phyloP scores from a whole-genome alignment of 2,329 filamentous ascomycete genomes.

The Hymenoscyphus albidus region DNA sequence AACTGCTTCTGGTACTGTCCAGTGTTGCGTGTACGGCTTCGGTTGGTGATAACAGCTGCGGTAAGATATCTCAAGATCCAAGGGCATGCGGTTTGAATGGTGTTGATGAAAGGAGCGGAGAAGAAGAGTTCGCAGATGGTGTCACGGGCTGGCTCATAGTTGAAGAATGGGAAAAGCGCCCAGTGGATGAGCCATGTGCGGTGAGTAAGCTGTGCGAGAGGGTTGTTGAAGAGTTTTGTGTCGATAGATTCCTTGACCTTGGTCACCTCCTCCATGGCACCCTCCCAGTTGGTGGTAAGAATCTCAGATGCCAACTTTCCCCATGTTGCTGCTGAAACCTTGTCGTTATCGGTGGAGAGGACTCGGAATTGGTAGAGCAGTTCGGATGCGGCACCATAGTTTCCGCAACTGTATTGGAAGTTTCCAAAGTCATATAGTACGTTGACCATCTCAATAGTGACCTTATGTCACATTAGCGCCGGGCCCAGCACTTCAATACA shows the following conservation, averaged over 20 bases:
- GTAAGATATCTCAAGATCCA: conserved; percentile 95
- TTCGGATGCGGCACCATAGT: conserved; percentile 86
- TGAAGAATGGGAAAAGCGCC: conserved; percentile 98
- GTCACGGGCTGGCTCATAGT: conserved; percentile 88
- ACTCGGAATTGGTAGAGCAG: conserved; percentile 97
- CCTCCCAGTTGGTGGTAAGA: conserved; percentile 91
- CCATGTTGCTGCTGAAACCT: conserved; percentile 93
- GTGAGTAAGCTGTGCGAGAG: conserved; percentile 90
- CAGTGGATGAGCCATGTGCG: conserved; percentile 98
- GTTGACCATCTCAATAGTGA: conserved; percentile 93
- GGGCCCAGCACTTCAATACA: conserved; percentile 3
- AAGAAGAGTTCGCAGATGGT: conserved; percentile 94
- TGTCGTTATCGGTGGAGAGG: conserved; percentile 96
- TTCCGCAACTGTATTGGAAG: conserved; percentile 96
- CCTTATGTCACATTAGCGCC: conserved; percentile 41
- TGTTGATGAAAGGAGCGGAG: conserved; percentile 97
- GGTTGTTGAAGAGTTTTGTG: conserved; percentile 92
- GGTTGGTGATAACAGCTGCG: conserved; percentile 92
- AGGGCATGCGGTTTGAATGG: conserved; percentile 94
- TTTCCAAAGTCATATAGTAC: conserved; percentile 92
- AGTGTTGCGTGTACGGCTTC: conserved; percentile 73
- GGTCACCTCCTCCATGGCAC: conserved; percentile 81
- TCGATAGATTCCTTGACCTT: conserved; percentile 93
- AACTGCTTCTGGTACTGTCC: conserved; percentile 94
- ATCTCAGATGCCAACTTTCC: conserved; percentile 97